Evolutionary conservation across 805 yeast genomes (phyloP).

Genomic region (Monosporozyma solicola): DNA sequence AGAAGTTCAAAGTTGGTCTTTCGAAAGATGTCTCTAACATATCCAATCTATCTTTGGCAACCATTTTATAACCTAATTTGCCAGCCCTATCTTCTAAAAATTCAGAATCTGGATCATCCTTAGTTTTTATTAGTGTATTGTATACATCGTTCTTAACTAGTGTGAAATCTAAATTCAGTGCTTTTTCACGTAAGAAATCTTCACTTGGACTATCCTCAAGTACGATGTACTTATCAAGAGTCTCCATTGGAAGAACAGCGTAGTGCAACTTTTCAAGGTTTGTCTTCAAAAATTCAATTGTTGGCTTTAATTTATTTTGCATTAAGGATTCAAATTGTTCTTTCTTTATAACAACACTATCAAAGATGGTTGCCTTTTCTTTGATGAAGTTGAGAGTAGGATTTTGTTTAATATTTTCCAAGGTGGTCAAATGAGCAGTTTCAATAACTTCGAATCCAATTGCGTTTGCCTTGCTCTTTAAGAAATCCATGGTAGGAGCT

Average conservation of each 20-base stretch:
- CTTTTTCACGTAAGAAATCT: conserved; percentile 21
- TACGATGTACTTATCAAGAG: not conserved
- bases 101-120: conserved; percentile 9
- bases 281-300: conserved; percentile 11
- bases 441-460: conserved; percentile 1
- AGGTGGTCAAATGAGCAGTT: not conserved
- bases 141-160: not conserved
- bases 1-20: conserved; percentile 1
- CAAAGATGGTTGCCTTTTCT: not conserved
- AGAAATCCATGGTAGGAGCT: not conserved
- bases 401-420: conserved; percentile 3
- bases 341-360: conserved; percentile 1
- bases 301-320: conserved; percentile 10
- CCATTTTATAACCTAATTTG: not conserved
- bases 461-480: not conserved
- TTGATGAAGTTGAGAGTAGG: not conserved
- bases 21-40: not conserved
- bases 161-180: conserved; percentile 5
- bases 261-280: conserved; percentile 3
- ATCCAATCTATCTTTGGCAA: not conserved
- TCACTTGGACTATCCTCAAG: conserved; percentile 12
- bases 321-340: conserved; percentile 8
- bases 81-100: conserved; percentile 8
- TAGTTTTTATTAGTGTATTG: not conserved
- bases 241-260: not conserved